Percentiles rank a stretch among this genome's conserved stretches.
Conservation (phyloP, 345 rosid species). For the Carallia pectinifolia region DNA sequence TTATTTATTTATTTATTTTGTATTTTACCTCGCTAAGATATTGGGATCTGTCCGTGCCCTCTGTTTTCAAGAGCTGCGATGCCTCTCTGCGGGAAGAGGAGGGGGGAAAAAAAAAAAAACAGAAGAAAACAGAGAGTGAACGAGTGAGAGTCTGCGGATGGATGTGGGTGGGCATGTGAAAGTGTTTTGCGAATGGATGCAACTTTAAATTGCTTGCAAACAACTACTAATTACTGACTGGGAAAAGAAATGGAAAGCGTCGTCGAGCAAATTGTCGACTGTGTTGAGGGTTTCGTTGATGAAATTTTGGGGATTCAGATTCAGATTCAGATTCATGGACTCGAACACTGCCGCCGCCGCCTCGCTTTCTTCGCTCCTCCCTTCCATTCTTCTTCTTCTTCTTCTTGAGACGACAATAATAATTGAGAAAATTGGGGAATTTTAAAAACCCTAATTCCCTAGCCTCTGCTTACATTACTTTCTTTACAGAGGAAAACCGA, state of each 20-base stretch:
- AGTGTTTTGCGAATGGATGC: no score
- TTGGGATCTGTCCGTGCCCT: conserved; percentile 45
- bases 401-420: no score
- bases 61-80: conserved; percentile 38
- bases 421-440: no score
- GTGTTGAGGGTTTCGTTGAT: conserved; percentile 70
- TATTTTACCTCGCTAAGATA: conserved; percentile 50
- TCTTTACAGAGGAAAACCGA: no score
- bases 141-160: conserved; percentile 4
- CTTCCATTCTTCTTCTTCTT: conserved; percentile 47
- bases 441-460: no score
- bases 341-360: conserved; percentile 51
- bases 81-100: conserved; percentile 48
- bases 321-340: conserved; percentile 44
- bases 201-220: no score
- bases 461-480: no score
- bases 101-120: neutral
- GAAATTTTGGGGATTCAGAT: conserved; percentile 69
- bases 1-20: neutral
- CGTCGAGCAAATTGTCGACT: conserved; percentile 57
- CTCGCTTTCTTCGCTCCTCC: conserved; percentile 62
- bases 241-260: conserved; percentile 59
- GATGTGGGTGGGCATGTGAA: neutral
- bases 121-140: neutral
- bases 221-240: conserved; percentile 28